A percentile compares a stretch with the other conserved stretches of the same genome.
phyloP scores from a whole-genome alignment of 345 rosid genomes.

The Eucalyptus curtisii region DNA sequence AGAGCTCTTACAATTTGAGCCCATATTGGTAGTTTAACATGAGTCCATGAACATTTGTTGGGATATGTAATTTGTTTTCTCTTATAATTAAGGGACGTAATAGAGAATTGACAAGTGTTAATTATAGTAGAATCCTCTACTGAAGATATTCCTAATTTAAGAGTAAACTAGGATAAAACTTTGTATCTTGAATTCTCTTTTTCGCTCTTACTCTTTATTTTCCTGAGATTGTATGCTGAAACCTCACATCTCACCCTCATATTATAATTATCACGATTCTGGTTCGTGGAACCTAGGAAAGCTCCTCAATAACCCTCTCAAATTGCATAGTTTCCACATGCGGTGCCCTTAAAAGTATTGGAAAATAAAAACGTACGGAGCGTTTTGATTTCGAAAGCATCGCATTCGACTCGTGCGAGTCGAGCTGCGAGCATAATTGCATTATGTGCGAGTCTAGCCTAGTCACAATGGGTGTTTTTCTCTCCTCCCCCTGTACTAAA shows the following conservation, averaged over 20 bases:
- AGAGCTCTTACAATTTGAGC: no score
- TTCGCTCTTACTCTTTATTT: accelerated
- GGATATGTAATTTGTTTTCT: accelerated
- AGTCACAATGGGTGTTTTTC: not conserved
- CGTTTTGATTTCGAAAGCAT: not conserved
- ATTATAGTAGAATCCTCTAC: no score
- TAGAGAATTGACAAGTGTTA: accelerated
- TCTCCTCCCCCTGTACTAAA: not conserved
- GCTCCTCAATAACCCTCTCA: not conserved
- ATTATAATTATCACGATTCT: no score
- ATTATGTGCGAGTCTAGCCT: not conserved
- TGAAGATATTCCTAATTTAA: accelerated
- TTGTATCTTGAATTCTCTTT: accelerated
- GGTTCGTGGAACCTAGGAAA: not conserved
- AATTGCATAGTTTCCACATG: accelerated
- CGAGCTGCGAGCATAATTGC: not conserved
- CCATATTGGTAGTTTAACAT: accelerated
- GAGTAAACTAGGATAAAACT: accelerated
- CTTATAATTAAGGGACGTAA: accelerated
- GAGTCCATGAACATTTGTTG: accelerated
- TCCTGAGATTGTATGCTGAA: accelerated
- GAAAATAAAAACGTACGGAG: not conserved
- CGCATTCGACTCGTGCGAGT: not conserved
- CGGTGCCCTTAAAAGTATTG: accelerated
- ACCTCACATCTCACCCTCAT: not conserved